Conservation (phyloP, 208 protist genomes). For the Polymyxa betae region DNA sequence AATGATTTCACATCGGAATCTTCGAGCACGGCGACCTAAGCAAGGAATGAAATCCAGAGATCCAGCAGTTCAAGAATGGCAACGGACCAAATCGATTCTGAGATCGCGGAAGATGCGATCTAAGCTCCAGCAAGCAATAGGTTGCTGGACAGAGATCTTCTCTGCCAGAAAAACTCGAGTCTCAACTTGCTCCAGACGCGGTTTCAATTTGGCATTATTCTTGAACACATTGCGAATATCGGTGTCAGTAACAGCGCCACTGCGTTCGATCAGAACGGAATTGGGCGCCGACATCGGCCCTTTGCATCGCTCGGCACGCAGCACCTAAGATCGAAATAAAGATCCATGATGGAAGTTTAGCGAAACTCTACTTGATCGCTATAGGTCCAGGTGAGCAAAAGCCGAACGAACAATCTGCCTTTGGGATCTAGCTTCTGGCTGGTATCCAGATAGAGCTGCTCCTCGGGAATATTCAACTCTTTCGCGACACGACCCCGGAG, state of each 20-base stretch:
- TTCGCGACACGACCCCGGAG: not conserved
- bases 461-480: not conserved
- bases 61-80: too few species aligned
- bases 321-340: not conserved
- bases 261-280: constrained; percentile 15
- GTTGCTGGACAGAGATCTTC: too few species aligned
- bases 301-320: not conserved
- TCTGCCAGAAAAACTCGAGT: too few species aligned
- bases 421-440: not conserved
- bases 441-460: not conserved
- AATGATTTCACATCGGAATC: too few species aligned
- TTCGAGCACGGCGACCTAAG: too few species aligned
- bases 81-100: too few species aligned
- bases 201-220: too few species aligned
- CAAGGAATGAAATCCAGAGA: too few species aligned
- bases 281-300: not conserved
- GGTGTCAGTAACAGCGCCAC: not conserved
- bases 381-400: not conserved
- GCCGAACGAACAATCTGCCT: not conserved
- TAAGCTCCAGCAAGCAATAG: too few species aligned
- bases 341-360: not conserved
- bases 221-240: not conserved
- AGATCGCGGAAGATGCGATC: too few species aligned
- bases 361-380: not conserved
- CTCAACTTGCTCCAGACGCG: too few species aligned